Evolutionary conservation across 805 yeast species (phyloP), one percentile per base, ranked within the genome.

Genomic region (Maudiozyma serrabonitensis): DNA sequence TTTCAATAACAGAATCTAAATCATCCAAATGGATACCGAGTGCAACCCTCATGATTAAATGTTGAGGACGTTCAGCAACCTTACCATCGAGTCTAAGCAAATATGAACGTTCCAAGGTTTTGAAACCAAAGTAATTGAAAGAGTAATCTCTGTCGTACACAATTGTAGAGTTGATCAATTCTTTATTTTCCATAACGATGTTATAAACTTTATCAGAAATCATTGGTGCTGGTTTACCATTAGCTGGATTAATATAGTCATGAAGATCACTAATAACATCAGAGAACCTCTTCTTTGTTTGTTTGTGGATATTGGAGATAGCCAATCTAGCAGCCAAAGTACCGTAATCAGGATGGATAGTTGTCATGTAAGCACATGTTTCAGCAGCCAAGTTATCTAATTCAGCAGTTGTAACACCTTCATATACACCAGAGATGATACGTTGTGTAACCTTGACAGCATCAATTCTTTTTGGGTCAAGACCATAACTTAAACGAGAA

Each of bases 291-390:
- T 84, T 82, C 54, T 84, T 82, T 47, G 96, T 87, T 70, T 86
- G 93, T 69, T 87, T 87, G 74, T 91, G 97, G 62, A 91, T 75
- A 67, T 87, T 87, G 42, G 95, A 84, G 44, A 91, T 82, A 26
- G 96, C 96, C 51, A 91, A 81, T 69, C 98, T 81, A 23, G 97
- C 97, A 48, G 96, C 96, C 58, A 89, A 75, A 41, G 81, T 80
- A 32, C 96, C 95, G 60, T 91, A 90, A 70, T 91, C 97, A n/a
- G 97, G 97, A 68, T 91, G 98, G 54, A 85, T 79, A 15, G 96
- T 90, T 50, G 96, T 87, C 95, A 91, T 84, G 60, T 83, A 84
- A 41, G 97, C 96, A 47, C 95, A 91, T 34, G 96, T 87, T 70
- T 91, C 98, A 41, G 97, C 96, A 41, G 96, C 88, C 43, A 82